These are phyloP conservation scores for Volvox carteri DNA, from an alignment of 163 green algal species.

Conservation along the genomic window DNA sequence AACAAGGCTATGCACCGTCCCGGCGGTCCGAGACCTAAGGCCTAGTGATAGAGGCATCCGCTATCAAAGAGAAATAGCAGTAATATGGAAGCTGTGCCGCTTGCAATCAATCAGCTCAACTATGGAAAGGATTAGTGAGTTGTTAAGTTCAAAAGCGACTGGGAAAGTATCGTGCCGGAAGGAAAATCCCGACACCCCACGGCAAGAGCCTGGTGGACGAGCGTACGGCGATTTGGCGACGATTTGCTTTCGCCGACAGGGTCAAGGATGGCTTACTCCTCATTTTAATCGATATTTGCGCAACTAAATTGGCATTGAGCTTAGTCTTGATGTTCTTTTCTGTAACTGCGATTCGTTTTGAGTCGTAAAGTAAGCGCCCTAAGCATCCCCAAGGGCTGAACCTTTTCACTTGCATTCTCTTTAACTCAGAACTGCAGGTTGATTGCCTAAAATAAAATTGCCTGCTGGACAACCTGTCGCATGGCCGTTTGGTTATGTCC, in stretches of 20 bases:
- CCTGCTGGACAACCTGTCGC: too few relatives aligned
- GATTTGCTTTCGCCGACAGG: background rate
- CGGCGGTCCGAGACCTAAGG: constrained; percentile 3
- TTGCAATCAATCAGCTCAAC: background rate
- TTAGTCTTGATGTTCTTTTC: too few relatives aligned
- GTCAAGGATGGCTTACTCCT: too few relatives aligned
- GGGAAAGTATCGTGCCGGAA: background rate
- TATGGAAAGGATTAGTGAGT: background rate
- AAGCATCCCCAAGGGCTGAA: too few relatives aligned
- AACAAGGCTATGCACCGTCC: constrained; percentile 6
- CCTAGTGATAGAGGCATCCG: constrained; percentile 1
- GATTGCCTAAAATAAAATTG: too few relatives aligned
- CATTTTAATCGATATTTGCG: too few relatives aligned
- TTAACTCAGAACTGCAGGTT: too few relatives aligned
- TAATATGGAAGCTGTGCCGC: background rate
- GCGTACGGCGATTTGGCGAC: background rate
- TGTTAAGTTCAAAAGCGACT: background rate
- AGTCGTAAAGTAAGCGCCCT: too few relatives aligned
- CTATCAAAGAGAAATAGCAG: background rate
- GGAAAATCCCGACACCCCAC: constrained; percentile 15
- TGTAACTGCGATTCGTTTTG: too few relatives aligned
- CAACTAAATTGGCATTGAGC: too few relatives aligned
- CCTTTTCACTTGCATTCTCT: too few relatives aligned
- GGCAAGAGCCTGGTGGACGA: background rate
- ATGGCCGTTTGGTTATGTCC: too few relatives aligned